These are phyloP conservation scores for Cystobasidium onofrii DNA, from an alignment of 768 basidiomycete genomes.

Conservation along the genomic window DNA sequence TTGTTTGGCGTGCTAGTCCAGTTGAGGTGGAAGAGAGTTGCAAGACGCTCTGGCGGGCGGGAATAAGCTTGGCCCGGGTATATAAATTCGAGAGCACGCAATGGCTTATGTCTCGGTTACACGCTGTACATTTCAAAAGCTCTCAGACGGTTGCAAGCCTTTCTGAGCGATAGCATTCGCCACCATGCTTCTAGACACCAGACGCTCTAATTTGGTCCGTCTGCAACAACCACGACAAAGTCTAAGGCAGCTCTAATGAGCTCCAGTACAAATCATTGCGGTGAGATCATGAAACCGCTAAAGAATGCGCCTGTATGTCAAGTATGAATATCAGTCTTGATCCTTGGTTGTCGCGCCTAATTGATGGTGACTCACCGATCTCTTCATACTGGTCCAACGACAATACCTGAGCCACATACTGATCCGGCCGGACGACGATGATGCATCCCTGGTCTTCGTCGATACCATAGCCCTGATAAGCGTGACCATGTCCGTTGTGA, in stretches of 20 bases:
- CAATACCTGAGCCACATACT: constrained; percentile 19
- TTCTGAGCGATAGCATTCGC: no score
- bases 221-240: no score
- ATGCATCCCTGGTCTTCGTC: constrained; percentile 19
- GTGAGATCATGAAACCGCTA: neutral
- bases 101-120: no score
- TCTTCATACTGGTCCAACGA: neutral
- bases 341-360: no score
- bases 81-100: no score
- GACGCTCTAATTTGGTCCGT: no score
- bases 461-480: constrained; percentile 30
- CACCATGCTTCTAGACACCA: no score
- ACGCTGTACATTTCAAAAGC: no score
- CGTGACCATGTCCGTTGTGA: constrained; percentile 15
- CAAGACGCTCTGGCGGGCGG: no score
- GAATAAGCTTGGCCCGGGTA: no score
- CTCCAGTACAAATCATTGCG: neutral
- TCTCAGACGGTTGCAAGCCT: no score
- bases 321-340: neutral
- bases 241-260: no score
- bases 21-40: neutral
- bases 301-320: neutral
- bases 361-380: neutral
- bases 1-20: neutral
- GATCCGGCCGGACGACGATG: constrained; percentile 34